phyloP scores from a whole-genome alignment of 208 protist species.

The Crithidia expoeki region DNA sequence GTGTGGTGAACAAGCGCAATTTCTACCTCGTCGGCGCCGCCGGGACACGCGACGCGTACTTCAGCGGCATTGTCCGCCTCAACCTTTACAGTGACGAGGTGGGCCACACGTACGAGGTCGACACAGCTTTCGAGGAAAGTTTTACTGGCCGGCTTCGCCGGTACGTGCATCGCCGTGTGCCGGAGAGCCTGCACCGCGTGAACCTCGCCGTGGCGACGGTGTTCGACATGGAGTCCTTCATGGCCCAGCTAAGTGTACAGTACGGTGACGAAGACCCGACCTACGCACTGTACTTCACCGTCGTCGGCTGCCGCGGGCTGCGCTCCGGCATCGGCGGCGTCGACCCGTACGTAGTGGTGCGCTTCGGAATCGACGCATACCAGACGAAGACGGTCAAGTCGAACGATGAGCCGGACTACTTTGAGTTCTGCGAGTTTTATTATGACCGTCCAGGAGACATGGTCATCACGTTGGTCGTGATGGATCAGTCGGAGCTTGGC shows the following conservation, averaged over 20 bases:
- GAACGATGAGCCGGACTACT: conserved; percentile 78
- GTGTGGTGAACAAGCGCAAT: conserved; percentile 52
- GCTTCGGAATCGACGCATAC: conserved; percentile 70
- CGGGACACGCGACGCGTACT: conserved; percentile 69
- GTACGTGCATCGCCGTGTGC: conserved; percentile 62
- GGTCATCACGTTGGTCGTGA: conserved; percentile 70
- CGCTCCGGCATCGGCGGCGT: conserved; percentile 53
- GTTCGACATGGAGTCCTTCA: conserved; percentile 87
- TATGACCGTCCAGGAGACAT: conserved; percentile 54
- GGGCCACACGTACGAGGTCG: conserved; percentile 70
- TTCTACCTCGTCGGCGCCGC: conserved; percentile 72
- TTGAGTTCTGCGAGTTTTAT: conserved; percentile 84
- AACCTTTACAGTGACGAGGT: conserved; percentile 72
- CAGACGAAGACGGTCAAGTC: conserved; percentile 72
- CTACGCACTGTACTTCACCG: conserved; percentile 74
- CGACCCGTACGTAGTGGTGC: conserved; percentile 76
- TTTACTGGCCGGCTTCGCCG: conserved; percentile 70
- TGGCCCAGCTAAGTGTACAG: conserved; percentile 59
- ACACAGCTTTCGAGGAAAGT: conserved; percentile 45
- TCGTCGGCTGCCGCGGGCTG: conserved; percentile 76
- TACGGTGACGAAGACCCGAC: conserved; percentile 77
- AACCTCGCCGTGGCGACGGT: conserved; percentile 71
- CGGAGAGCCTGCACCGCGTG: conserved; percentile 78
- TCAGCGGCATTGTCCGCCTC: conserved; percentile 75
- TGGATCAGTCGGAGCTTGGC: conserved; percentile 73